phyloP scores from a whole-genome alignment of 2,329 filamentous ascomycete genomes.

The Neophaeococcomyces aloes region DNA sequence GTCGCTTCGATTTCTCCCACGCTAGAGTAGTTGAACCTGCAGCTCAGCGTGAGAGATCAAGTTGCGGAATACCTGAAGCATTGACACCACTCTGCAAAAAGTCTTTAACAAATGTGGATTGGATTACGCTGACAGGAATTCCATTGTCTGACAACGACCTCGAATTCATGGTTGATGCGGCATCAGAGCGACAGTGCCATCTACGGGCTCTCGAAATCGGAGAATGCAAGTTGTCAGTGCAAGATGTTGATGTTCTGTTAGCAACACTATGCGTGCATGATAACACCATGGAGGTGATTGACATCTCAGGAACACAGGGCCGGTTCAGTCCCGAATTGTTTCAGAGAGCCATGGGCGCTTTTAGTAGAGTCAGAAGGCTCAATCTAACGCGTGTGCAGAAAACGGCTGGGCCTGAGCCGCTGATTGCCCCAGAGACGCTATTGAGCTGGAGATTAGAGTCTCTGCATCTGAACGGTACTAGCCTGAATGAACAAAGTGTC shows the following conservation, averaged over 20 bases:
- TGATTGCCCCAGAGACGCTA: constrained; percentile 57
- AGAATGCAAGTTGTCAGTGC: constrained; percentile 45
- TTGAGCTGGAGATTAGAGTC: constrained; percentile 58
- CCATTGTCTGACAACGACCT: constrained; percentile 60
- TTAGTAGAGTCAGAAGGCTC: constrained; percentile 55
- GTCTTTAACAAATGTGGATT: constrained; percentile 59
- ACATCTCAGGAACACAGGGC: constrained; percentile 57
- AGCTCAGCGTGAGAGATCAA: constrained; percentile 44
- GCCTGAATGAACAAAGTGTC: constrained; percentile 52
- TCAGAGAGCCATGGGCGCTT: constrained; percentile 55
- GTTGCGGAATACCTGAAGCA: constrained; percentile 60
- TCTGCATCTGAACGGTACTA: constrained; percentile 53
- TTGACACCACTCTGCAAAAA: constrained; percentile 57
- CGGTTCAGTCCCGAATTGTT: constrained; percentile 55
- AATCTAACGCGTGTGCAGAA: constrained; percentile 56
- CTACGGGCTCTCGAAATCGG: constrained; percentile 58
- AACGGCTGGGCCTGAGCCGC: constrained; percentile 51
- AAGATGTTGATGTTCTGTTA: constrained; percentile 47
- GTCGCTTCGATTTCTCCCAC: constrained; percentile 53
- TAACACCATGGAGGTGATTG: constrained; percentile 55
- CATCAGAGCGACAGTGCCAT: constrained; percentile 53
- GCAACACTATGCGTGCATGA: constrained; percentile 56
- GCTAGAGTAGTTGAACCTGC: constrained; percentile 37
- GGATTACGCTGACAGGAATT: constrained; percentile 59
- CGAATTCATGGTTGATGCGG: constrained; percentile 56